Evolutionary conservation across 1,284 basidiomycete species (phyloP), one percentile per base, ranked within the genome.

Genomic region (Inonotus hispidus): DNA sequence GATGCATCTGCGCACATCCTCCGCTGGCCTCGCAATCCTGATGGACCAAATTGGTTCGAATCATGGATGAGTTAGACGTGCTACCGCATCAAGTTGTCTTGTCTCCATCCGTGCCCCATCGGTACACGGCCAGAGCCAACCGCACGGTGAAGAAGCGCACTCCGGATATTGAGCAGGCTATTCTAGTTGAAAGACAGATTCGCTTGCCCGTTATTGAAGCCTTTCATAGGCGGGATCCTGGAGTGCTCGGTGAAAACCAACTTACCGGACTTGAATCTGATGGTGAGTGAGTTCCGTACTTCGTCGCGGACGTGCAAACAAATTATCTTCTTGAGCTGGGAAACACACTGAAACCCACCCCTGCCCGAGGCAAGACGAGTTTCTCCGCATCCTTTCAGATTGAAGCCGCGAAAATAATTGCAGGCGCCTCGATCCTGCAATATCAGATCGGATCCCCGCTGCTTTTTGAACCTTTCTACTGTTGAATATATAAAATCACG

Each of bases 41-140:
- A 71, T 71, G 29, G 23, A 56, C 7, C 70, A 71, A 58, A 67
- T 80, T 21, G 71, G 72, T 50, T 67, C 61, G 1, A 75, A 73
- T 7, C 69, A 67, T 3, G 59, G 64, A 7, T 67, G 76, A 53
- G 78, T 77, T 3, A 78, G 79, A 63, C 79, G 79, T 66, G 70
- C 75, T 16, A 79, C 78, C 66, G 67, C 79, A 23, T 79, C 79
- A 66, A 65, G 75, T 19, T 79, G 75, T 65, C 79, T 75, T 59
- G 74, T 71, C 2, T 71, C 35, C 71, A 72, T 43, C 66, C 23
- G 62, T 75, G 19, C 70, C 74, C n/a, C 69, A 79, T 2, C 78
- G 77, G 2, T 77, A 76, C 65, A 72, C 72, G 25, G 79, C 79
- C 68, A 79, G 79, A 66, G 75, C 71, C 58, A 79, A 79, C 66